Base-by-base conservation (phyloP, 768 basidiomycete genomes). In the Tylopilus plumbeoviolaceoides region DNA sequence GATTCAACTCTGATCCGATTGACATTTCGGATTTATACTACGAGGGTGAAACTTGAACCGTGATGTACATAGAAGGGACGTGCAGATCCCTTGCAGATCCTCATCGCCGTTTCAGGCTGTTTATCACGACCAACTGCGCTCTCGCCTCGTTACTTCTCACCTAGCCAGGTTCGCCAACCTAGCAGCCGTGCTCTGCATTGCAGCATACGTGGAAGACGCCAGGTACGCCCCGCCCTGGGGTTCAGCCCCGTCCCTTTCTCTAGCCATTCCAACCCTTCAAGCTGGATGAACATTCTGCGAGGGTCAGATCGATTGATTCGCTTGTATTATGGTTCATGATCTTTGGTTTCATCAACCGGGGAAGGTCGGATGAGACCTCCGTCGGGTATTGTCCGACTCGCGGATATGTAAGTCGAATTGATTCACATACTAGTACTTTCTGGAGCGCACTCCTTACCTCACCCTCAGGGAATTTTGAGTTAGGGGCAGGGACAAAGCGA, bases 51-150 rank as follows among this genome's bases (percentile, higher is more conserved):
- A 55, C n/a, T n/a, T n/a, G n/a, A n/a, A n/a, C 30, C 38, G 3
- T 38, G 36, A 30, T 35, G 54, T 21, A 46, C 23, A 23, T 23
- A 30, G 47, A 51, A 53, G 52, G 31, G 39, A 42, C 33, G 48
- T 30, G 56, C 30, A 61, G 59, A 59, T 58, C 54, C 49, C 41
- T 23, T 65, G 60, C 40, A 65, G 57, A 64, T 65, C 64, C 40
- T 58, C 17, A 42, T 55, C 41, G 21, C 36, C 33, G 62, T 64
- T 64, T 61, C 59, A 64, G 48, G 45, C 42, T 39, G 54, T 33
- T 44, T 40, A 54, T 61, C 51, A 50, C 45, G 27, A 40, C 50
- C 44, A 53, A 51, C 54, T 57, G 62, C 62, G 62, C 41, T 43
- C 49, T 51, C 30, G 38, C 42, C 59, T 64, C 64, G 47, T 56